Percentiles rank a stretch among this genome's conserved stretches.
These are phyloP conservation scores for Sugiyamaella castrensis DNA, from an alignment of 1,139 yeast species.

Conservation along the genomic window DNA sequence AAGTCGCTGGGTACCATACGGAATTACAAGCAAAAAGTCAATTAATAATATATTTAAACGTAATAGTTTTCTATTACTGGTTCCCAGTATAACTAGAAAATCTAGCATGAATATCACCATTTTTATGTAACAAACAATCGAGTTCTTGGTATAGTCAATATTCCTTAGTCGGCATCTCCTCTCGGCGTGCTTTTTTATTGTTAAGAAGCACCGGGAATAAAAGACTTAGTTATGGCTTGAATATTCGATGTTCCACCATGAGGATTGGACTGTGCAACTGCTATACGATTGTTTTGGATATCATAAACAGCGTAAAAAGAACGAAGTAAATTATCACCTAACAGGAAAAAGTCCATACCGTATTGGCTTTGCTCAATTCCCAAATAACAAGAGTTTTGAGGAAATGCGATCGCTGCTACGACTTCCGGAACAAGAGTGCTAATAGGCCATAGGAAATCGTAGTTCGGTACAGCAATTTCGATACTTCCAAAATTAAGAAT, in stretches of 20 bases:
- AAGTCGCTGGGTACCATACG: too few species aligned
- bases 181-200: neutral
- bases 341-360: constrained; percentile 34
- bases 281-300: constrained; percentile 49
- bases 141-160: neutral
- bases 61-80: too few species aligned
- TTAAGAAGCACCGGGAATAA: constrained; percentile 26
- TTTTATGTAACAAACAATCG: neutral
- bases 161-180: neutral
- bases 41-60: too few species aligned
- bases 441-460: constrained; percentile 43
- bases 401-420: constrained; percentile 35
- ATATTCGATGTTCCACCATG: constrained; percentile 26
- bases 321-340: constrained; percentile 55
- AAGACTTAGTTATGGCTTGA: constrained; percentile 32
- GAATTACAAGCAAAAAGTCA: too few species aligned
- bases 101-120: too few species aligned
- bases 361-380: constrained; percentile 33
- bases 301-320: constrained; percentile 56
- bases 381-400: constrained; percentile 38
- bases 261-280: constrained; percentile 49
- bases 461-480: constrained; percentile 47
- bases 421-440: constrained; percentile 33
- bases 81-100: too few species aligned
- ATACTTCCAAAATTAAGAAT: constrained; percentile 54